A percentile compares a stretch with the other conserved stretches of the same genome.
phyloP scores from a whole-genome alignment of 2,329 filamentous ascomycete genomes.

The Apiospora aurea region DNA sequence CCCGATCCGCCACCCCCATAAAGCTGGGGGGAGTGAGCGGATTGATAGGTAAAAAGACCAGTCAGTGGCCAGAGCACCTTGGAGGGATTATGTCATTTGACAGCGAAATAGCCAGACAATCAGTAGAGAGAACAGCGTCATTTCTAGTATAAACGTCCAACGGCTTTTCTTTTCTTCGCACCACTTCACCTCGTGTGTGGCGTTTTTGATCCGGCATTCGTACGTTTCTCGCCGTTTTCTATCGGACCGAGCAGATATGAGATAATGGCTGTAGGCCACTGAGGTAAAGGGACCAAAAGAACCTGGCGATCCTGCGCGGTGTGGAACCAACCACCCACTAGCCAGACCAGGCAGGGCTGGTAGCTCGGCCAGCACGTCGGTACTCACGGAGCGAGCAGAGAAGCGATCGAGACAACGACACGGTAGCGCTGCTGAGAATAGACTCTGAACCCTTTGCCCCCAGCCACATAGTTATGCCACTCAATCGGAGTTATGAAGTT shows the following conservation, averaged over 20 bases:
- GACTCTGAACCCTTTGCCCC: not conserved
- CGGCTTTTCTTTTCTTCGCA: not conserved
- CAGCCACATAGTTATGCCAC: not conserved
- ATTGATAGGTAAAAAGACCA: not conserved
- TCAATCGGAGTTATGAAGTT: not conserved
- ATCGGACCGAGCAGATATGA: not conserved
- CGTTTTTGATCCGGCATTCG: not conserved
- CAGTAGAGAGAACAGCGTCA: not conserved
- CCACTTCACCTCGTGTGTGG: not conserved
- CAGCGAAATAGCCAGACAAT: not conserved
- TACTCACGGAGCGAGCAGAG: not conserved
- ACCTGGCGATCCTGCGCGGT: not conserved
- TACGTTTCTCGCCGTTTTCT: not conserved
- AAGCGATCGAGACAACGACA: not conserved
- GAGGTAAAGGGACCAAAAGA: not conserved
- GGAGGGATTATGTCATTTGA: conserved; percentile 4
- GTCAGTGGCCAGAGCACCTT: not conserved
- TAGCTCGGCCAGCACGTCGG: not conserved
- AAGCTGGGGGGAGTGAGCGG: not conserved
- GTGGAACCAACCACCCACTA: not conserved
- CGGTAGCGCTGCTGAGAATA: not conserved
- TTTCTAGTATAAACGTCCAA: too few relatives aligned
- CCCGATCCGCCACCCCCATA: conserved; percentile 3
- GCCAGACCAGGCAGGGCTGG: not conserved
- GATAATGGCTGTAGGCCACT: not conserved